Evolutionary conservation across 108 stramenopile genomes (phyloP).

Genomic region (Stephanodiscus minutulus): DNA sequence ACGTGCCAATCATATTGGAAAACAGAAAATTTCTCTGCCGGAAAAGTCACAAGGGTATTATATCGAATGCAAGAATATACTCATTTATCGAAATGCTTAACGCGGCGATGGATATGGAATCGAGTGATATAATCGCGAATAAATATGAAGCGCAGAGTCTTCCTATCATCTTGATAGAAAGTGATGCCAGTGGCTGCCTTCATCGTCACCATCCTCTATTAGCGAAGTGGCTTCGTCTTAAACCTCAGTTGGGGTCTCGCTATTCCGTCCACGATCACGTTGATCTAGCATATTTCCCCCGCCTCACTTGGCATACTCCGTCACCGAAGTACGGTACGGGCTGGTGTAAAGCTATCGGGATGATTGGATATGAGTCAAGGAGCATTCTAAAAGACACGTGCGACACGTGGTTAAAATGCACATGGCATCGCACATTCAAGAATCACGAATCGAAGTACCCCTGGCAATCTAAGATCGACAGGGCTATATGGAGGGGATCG

Average conservation of each 20-base stretch:
- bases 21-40: conserved; percentile 7
- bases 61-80: conserved; percentile 4
- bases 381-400: neutral
- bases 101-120: neutral
- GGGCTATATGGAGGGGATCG: conserved; percentile 10
- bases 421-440: neutral
- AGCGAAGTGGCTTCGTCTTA: too few relatives aligned
- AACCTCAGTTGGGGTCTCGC: too few relatives aligned
- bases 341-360: conserved; percentile 11
- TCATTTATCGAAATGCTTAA: conserved; percentile 5
- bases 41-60: conserved; percentile 5
- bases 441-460: conserved; percentile 7
- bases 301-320: conserved; percentile 6
- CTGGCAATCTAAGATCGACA: conserved; percentile 6
- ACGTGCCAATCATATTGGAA: conserved; percentile 9
- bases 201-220: neutral
- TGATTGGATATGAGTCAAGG: conserved; percentile 7
- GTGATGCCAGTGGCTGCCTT: conserved; percentile 9
- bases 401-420: neutral
- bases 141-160: neutral
- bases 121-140: neutral
- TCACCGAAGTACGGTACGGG: conserved; percentile 8
- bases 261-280: too few relatives aligned
- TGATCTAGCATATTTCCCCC: conserved; percentile 4
- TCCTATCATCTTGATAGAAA: conserved; percentile 8